Percentiles rank a stretch among this genome's conserved stretches.
phyloP scores from a whole-genome alignment of 1,284 basidiomycete genomes.

The Sporisorium graminicola region DNA sequence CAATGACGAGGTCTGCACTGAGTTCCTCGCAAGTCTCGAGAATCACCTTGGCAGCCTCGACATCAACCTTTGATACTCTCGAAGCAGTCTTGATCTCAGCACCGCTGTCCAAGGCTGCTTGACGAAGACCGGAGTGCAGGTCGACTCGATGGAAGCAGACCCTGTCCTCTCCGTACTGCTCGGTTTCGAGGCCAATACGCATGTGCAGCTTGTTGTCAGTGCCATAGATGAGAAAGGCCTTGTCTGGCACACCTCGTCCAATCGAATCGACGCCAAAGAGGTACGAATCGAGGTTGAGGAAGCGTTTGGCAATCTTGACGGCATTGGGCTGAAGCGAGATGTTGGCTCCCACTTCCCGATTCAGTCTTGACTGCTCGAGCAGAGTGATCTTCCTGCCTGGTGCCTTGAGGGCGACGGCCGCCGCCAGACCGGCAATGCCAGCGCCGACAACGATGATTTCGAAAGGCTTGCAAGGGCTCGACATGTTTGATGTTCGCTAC shows the following conservation, averaged over 20 bases:
- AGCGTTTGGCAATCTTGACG: conserved; percentile 21
- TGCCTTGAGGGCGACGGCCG: conserved; percentile 8
- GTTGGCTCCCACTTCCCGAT: conserved; percentile 17
- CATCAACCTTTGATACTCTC: conserved; percentile 37
- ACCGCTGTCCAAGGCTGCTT: conserved; percentile 16
- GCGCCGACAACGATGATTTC: too few relatives aligned
- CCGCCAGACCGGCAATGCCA: conserved; percentile 20
- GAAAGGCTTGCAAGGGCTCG: neutral
- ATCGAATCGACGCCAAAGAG: conserved; percentile 14
- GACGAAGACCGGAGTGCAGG: conserved; percentile 8
- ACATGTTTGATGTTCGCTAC: neutral
- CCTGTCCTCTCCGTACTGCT: conserved; percentile 17
- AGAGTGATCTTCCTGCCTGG: conserved; percentile 5
- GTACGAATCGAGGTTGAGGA: conserved; percentile 11
- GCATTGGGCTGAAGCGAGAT: conserved; percentile 23
- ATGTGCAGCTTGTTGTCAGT: conserved; percentile 14
- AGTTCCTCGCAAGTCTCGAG: conserved; percentile 47
- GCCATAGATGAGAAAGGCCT: conserved; percentile 15
- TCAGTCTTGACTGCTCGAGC: conserved; percentile 14
- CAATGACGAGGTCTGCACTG: conserved; percentile 60
- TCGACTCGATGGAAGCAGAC: conserved; percentile 20
- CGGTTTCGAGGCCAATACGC: conserved; percentile 5
- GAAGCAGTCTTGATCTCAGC: conserved; percentile 14
- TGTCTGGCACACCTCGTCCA: conserved; percentile 13
- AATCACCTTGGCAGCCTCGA: conserved; percentile 46